Conservation (phyloP, 2,329 filamentous ascomycete genomes). For the Stachybotrys chartarum region DNA sequence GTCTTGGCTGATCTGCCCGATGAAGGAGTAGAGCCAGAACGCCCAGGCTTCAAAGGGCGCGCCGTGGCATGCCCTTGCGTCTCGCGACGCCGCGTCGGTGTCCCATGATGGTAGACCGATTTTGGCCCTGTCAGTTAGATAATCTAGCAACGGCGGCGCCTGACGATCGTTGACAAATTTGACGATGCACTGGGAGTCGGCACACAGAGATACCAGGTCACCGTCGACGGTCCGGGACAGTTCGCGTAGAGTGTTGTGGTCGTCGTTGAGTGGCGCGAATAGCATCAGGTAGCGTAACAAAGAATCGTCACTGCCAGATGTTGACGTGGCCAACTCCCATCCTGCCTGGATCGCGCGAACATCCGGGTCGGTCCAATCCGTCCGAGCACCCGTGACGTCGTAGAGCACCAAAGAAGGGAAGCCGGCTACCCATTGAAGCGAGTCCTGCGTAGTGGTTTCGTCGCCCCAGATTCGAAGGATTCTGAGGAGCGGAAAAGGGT, state of each 20-base stretch:
- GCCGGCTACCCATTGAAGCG: constrained; percentile 30
- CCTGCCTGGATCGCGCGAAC: constrained; percentile 17
- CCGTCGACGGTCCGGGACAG: constrained; percentile 24
- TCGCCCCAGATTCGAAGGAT: constrained; percentile 39
- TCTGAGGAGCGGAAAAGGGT: constrained; percentile 39
- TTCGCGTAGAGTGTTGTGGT: constrained; percentile 13
- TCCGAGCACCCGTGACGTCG: constrained; percentile 28
- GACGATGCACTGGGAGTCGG: constrained; percentile 23
- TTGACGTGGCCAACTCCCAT: constrained; percentile 23
- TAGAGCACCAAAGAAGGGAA: constrained; percentile 39
- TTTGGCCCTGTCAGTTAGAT: constrained; percentile 24
- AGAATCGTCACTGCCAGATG: constrained; percentile 20
- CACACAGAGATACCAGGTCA: constrained; percentile 24
- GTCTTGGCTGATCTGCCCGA: constrained; percentile 29
- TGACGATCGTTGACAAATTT: constrained; percentile 20
- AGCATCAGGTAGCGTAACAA: constrained; percentile 27
- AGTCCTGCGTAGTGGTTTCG: constrained; percentile 28
- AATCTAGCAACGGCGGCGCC: constrained; percentile 24
- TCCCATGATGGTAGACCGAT: constrained; percentile 20
- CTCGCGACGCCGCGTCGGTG: constrained; percentile 17
- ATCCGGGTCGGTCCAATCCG: constrained; percentile 26
- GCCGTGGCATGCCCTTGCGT: constrained; percentile 23
- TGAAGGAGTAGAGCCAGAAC: constrained; percentile 33
- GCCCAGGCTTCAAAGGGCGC: constrained; percentile 31
- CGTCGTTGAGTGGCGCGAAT: constrained; percentile 19